A percentile compares a stretch with the other conserved stretches of the same genome.
These are phyloP conservation scores for Emmonsia crescens DNA, from an alignment of 2,329 filamentous ascomycete genomes.

Conservation along the genomic window DNA sequence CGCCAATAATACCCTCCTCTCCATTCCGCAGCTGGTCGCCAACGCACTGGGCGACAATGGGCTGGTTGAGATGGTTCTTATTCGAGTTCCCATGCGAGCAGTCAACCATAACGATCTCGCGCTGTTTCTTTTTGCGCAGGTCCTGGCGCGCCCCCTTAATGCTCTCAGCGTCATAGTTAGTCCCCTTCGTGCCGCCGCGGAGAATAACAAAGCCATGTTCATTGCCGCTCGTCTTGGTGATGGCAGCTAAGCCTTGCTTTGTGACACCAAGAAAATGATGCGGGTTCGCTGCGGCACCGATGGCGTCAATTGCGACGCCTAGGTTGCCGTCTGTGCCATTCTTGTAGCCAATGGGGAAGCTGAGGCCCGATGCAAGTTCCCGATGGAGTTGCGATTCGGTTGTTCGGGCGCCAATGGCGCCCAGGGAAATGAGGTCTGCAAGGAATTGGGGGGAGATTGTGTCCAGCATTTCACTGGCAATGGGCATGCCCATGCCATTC, in stretches of 20 bases:
- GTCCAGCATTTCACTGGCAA: constrained; percentile 96
- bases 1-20: constrained; percentile 79
- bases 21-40: constrained; percentile 78
- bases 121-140: constrained; percentile 70
- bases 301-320: constrained; percentile 87
- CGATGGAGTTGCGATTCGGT: constrained; percentile 95
- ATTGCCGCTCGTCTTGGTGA: constrained; percentile 86
- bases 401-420: constrained; percentile 89
- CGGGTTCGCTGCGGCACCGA: constrained; percentile 54
- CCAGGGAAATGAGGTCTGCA: constrained; percentile 87
- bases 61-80: constrained; percentile 96
- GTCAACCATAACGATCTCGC: constrained; percentile 91
- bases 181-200: constrained; percentile 78
- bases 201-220: constrained; percentile 97
- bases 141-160: constrained; percentile 70
- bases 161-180: constrained; percentile 83
- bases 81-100: constrained; percentile 97
- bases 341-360: constrained; percentile 98
- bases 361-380: constrained; percentile 86
- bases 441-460: constrained; percentile 98
- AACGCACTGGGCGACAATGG: constrained; percentile 73
- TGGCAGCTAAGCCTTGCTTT: constrained; percentile 91
- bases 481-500: constrained; percentile 77
- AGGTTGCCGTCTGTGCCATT: constrained; percentile 94
- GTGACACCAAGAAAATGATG: constrained; percentile 99